Evolutionary conservation across 2,329 filamentous ascomycete genomes (phyloP).

Genomic region (Fusarium cyanostomum): DNA sequence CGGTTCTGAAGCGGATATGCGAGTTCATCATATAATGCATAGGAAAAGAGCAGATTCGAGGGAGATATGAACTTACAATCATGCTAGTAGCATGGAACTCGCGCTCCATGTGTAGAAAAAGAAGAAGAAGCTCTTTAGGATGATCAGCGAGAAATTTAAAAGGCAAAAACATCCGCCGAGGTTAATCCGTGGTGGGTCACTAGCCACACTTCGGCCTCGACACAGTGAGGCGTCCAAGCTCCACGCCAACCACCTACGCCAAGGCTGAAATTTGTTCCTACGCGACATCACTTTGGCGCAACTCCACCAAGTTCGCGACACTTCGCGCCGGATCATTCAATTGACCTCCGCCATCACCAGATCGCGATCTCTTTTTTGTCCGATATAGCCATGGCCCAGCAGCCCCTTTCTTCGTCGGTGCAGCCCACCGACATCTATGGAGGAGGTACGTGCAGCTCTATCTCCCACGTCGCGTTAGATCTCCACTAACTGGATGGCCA

Average conservation of each 20-base stretch:
- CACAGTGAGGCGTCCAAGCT: conserved; percentile 16
- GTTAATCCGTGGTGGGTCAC: conserved; percentile 31
- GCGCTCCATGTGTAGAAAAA: conserved; percentile 42
- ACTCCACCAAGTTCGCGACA: conserved; percentile 40
- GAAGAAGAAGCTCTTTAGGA: conserved; percentile 12
- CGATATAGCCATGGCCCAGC: conserved; percentile 60
- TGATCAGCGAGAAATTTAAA: conserved; percentile 37
- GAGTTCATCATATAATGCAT: conserved; percentile 52
- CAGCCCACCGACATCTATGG: conserved; percentile 71
- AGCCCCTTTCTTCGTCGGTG: conserved; percentile 64
- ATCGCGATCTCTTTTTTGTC: conserved; percentile 4
- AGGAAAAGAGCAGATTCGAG: background rate
- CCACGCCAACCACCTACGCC: conserved; percentile 39
- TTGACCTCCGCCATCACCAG: conserved; percentile 32
- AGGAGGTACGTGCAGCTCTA: conserved; percentile 59
- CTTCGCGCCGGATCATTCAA: conserved; percentile 42
- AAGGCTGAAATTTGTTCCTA: conserved; percentile 49
- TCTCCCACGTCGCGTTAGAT: conserved; percentile 31
- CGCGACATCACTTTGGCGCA: conserved; percentile 42
- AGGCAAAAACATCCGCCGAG: conserved; percentile 13
- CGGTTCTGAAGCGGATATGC: conserved; percentile 60
- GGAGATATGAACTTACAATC: conserved; percentile 48
- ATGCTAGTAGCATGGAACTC: conserved; percentile 48
- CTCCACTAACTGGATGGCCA: conserved; percentile 31
- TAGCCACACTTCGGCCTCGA: conserved; percentile 29